Evolutionary conservation across 768 basidiomycete genomes (phyloP).

Genomic region (Phaffia tasmanica): DNA sequence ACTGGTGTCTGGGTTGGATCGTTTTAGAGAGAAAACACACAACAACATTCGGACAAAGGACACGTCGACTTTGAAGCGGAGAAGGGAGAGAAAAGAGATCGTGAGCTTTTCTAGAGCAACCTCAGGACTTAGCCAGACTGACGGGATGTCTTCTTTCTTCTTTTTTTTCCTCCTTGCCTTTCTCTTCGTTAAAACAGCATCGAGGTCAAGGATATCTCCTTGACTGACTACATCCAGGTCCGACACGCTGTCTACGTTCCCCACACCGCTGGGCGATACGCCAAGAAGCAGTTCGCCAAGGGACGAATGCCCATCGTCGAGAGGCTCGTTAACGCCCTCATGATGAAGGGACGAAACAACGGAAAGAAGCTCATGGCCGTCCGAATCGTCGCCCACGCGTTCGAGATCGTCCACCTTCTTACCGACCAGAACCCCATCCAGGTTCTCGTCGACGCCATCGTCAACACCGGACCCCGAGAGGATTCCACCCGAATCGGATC

Average conservation of each 20-base stretch:
- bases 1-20: neutral
- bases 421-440: constrained; percentile 99
- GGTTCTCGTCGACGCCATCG: constrained; percentile 64
- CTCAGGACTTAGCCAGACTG: too few species aligned
- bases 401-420: constrained; percentile 99
- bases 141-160: too few species aligned
- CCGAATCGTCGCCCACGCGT: constrained; percentile 97
- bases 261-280: constrained; percentile 98
- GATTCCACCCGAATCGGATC: constrained; percentile 99
- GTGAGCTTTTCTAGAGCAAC: too few species aligned
- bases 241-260: constrained; percentile 94
- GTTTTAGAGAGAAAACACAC: neutral
- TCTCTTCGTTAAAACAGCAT: constrained; percentile 47
- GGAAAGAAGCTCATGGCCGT: constrained; percentile 98
- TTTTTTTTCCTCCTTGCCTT: constrained; percentile 1
- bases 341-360: constrained; percentile 99
- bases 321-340: constrained; percentile 83
- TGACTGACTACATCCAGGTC: constrained; percentile 97
- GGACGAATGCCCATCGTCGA: constrained; percentile 99
- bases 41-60: neutral
- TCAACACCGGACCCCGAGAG: constrained; percentile 99
- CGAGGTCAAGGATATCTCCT: constrained; percentile 97
- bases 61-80: neutral
- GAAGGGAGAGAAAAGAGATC: neutral
- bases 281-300: constrained; percentile 99